Base-by-base conservation (phyloP, 139 green algal species). In the Chlamydomonas eustigma region DNA sequence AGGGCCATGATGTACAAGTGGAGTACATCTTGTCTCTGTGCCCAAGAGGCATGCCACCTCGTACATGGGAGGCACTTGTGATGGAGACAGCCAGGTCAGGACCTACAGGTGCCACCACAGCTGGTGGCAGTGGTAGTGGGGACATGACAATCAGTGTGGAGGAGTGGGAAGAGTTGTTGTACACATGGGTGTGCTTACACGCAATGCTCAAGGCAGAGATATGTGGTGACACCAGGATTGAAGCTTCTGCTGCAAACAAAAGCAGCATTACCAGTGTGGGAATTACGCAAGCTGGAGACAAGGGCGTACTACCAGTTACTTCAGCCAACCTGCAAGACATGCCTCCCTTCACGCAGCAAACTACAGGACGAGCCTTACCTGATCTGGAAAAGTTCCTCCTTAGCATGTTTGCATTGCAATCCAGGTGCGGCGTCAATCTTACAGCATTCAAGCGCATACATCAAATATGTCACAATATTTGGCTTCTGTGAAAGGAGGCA, bases 81-180 rank as follows among this genome's bases (percentile, higher is more conserved):
- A 67, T 83, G 50, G 76, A 88, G 73, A 32, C 39, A 22, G 37
- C 67, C 18, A 28, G 37, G 69, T 44, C 52, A 34, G 30, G 2
- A 37, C 31, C 2, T 32, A 34, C 50, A 44, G 12, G 12, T 12
- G 6, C 2, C 2, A 33, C 51, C 30, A 64, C 52, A 76, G 75
- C 36, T 33, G 32, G 6, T 50, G 4, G 18, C 66, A 74, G 28
- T 50, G 66, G 66, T 4, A 35, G 22, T 8, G 63, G 63, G 24
- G 18, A 28, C 64, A 38, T 32, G 33, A 34, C 5, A 32, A 72
- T 32, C 8, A 38, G 68, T 4, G 68, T 31, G n/a, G n/a, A n/a
- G 4, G 22, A 35, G 6, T 88, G 83, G 83, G 85, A 88, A 73
- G 86, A 91, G 73, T 70, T 85, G 75, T 33, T 88, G 39, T 80